A percentile compares a stretch with the other conserved stretches of the same genome.
phyloP scores from a whole-genome alignment of 2,329 filamentous ascomycete species.

The Ambrosiella beaveri region DNA sequence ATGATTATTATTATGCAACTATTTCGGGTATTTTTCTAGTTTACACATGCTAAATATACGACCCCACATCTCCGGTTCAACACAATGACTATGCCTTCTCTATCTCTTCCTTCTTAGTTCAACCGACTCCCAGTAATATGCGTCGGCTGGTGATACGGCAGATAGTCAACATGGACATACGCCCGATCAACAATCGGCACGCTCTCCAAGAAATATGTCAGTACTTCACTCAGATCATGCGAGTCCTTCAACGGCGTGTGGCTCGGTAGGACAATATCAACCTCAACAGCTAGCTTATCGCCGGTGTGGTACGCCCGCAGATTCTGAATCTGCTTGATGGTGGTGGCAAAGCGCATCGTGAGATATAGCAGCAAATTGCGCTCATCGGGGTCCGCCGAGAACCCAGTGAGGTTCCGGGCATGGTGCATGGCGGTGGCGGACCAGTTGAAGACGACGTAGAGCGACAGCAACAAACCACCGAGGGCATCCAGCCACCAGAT shows the following conservation, averaged over 20 bases:
- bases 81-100: neutral
- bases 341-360: constrained; percentile 82
- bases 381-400: constrained; percentile 62
- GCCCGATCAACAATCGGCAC: constrained; percentile 62
- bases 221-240: constrained; percentile 58
- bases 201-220: constrained; percentile 73
- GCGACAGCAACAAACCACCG: constrained; percentile 60
- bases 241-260: constrained; percentile 59
- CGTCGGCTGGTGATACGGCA: constrained; percentile 43
- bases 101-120: neutral
- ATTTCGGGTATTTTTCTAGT: too few relatives aligned
- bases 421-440: constrained; percentile 54
- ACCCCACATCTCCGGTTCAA: neutral
- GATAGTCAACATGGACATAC: constrained; percentile 51
- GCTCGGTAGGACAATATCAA: constrained; percentile 70
- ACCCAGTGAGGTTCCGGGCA: constrained; percentile 65
- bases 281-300: constrained; percentile 66
- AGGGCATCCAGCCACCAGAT: constrained; percentile 75
- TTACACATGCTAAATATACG: too few relatives aligned
- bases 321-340: constrained; percentile 72
- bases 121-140: constrained; percentile 26
- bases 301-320: constrained; percentile 72
- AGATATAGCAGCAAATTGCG: constrained; percentile 76
- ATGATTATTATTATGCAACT: too few relatives aligned
- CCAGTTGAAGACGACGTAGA: constrained; percentile 70